Conservation (phyloP, 2,329 filamentous ascomycete genomes). For the Fusarium penzigii region DNA sequence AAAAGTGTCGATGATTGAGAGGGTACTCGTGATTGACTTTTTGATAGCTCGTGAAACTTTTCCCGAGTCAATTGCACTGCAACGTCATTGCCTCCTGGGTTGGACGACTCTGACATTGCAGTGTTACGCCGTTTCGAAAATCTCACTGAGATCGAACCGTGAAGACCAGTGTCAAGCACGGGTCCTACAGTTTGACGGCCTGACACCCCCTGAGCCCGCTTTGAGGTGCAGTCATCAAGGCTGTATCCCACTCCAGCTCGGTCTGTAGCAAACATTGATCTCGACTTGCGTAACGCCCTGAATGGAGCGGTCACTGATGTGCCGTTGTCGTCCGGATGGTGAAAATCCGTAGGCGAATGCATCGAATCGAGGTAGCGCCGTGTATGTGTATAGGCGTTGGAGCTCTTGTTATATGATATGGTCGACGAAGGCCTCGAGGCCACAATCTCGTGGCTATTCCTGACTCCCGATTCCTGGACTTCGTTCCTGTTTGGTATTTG, state of each 20-base stretch:
- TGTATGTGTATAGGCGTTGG: constrained; percentile 19
- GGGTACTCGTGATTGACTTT: constrained; percentile 38
- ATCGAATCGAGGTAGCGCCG: constrained; percentile 27
- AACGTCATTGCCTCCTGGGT: constrained; percentile 32
- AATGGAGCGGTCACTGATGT: constrained; percentile 50
- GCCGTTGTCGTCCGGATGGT: constrained; percentile 49
- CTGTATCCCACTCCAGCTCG: constrained; percentile 8
- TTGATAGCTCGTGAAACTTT: constrained; percentile 36
- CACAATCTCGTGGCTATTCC: constrained; percentile 9
- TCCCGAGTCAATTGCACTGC: constrained; percentile 40
- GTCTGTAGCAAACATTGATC: constrained; percentile 51
- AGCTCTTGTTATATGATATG: constrained; percentile 9
- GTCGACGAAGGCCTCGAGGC: constrained; percentile 19
- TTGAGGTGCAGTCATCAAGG: constrained; percentile 1
- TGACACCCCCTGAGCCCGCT: neutral
- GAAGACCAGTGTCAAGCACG: constrained; percentile 28
- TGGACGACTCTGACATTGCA: constrained; percentile 16
- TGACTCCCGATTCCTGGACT: constrained; percentile 20
- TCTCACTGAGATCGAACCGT: constrained; percentile 57
- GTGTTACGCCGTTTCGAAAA: constrained; percentile 43
- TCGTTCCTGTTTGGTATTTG: constrained; percentile 33
- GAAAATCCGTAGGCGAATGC: constrained; percentile 42
- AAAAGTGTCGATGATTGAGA: constrained; percentile 48
- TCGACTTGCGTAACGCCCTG: constrained; percentile 54
- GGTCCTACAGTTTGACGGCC: neutral